These are phyloP conservation scores for Eryngium alpinum DNA, from an alignment of 140 eudicot genomes.

Conservation along the genomic window DNA sequence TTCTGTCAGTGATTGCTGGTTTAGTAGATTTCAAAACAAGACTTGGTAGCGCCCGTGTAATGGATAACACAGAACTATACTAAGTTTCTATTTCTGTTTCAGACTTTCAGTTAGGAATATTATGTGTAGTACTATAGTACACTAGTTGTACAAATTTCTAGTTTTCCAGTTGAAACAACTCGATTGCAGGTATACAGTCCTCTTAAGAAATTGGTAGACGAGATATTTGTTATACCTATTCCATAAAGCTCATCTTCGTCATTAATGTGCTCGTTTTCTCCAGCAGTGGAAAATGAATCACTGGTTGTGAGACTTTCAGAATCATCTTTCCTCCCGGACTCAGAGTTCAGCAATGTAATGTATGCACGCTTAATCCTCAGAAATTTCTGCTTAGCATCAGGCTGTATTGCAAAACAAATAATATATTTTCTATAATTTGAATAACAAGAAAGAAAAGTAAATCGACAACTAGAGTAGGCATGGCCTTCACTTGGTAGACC, in stretches of 20 bases:
- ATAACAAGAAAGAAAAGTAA: background rate
- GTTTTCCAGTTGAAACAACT: background rate
- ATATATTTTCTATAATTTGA: background rate
- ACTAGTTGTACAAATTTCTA: background rate
- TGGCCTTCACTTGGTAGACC: too few species aligned
- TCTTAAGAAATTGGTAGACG: background rate
- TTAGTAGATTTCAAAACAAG: too few species aligned
- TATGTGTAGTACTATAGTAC: background rate
- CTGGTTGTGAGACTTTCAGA: slow-evolving; percentile 43
- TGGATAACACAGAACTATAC: too few species aligned
- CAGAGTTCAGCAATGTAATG: slow-evolving; percentile 61
- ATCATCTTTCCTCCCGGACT: slow-evolving; percentile 51
- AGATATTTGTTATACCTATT: slow-evolving; percentile 48
- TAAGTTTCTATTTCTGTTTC: too few species aligned
- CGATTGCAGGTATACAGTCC: background rate
- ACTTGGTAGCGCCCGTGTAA: too few species aligned
- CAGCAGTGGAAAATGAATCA: slow-evolving; percentile 34
- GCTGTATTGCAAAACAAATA: slow-evolving; percentile 37
- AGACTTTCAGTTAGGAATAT: background rate
- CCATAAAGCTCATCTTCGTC: slow-evolving; percentile 87
- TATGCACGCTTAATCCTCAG: slow-evolving; percentile 95
- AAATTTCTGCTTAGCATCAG: slow-evolving; percentile 83
- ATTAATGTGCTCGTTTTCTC: slow-evolving; percentile 40
- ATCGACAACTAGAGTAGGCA: background rate
- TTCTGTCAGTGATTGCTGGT: too few species aligned